Evolutionary conservation across 208 protist genomes (phyloP), one percentile per base, ranked within the genome.

Genomic region (Wallacemonas sp.): DNA sequence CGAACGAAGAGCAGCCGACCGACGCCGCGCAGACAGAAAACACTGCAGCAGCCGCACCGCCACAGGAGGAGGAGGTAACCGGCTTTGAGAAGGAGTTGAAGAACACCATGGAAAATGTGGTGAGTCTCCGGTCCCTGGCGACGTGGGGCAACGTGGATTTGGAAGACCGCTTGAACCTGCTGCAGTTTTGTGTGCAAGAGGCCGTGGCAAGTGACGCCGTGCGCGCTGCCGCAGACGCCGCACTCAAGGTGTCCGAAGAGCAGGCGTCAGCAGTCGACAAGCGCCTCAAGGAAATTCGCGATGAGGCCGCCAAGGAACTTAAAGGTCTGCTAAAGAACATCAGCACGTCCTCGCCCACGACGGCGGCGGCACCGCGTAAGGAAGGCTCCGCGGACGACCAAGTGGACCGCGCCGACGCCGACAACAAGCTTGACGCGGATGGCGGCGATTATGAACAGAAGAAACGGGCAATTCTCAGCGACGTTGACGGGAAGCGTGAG

Each of bases 131-230:
- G 19, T 66, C 73, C 3, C 46, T 87, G 37, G 85, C 87, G 3
- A 78, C 87, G 22, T 96, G 90, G 87, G 85, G 85, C 15, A 96
- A 96, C 73, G 24, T 93, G n/a, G 76, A 84, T 24, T 55, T 89
- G 30, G 30, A 54, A 0, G 83, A 96, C 68, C 87, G 90, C 1
- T 71, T 96, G 10, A 88, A 85, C 62, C 66, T 96, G 15, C 78
- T 96, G 1, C 71, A 84, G 53, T 93, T 84, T 63, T 80, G 80
- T 41, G 77, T 96, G 58, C 66, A 72, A 13, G 83, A 92, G 75
- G 77, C 73, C 2, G 70, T 96, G 13, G 45, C 30, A 24, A 83
- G 78, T 59, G 73, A 83, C 12, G 62, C 21, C 26, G 79, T 84
- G 10, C 76, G 73, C 30, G 77, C 73, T 5, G 85, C 87, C 36